These are phyloP conservation scores for Rehmannia glutinosa DNA, from an alignment of 257 asterid species.

Conservation along the genomic window DNA sequence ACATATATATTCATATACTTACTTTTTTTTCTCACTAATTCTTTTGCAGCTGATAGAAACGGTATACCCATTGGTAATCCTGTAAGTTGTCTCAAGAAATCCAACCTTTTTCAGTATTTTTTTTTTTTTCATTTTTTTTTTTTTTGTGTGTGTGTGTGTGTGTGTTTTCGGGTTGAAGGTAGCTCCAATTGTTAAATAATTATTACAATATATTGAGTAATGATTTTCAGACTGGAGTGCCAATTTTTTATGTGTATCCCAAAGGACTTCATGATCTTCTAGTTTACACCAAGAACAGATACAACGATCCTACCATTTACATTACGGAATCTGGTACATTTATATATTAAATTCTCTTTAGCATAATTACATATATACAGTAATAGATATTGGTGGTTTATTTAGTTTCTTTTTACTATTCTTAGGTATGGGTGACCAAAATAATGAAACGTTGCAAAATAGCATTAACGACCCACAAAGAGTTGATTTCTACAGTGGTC, in stretches of 20 bases:
- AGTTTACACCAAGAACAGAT: slow-evolving; percentile 30
- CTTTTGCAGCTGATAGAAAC: slow-evolving; percentile 28
- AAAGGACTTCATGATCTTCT: slow-evolving; percentile 41
- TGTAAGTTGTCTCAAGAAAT: slow-evolving; percentile 18
- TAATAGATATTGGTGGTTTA: too few relatives aligned
- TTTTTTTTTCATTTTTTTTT: too few relatives aligned
- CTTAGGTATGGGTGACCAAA: slow-evolving; percentile 22
- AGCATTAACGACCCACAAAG: slow-evolving; percentile 23
- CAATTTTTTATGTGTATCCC: slow-evolving; percentile 31
- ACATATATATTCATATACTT: too few relatives aligned
- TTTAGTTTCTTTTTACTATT: neutral
- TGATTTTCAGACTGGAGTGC: slow-evolving; percentile 39
- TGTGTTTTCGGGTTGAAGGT: too few relatives aligned
- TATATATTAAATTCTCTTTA: too few relatives aligned
- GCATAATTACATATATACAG: neutral
- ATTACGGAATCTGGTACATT: slow-evolving; percentile 37
- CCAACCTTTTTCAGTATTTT: too few relatives aligned
- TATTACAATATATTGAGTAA: too few relatives aligned
- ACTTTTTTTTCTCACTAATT: neutral
- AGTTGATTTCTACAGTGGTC: slow-evolving; percentile 29
- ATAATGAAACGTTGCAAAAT: neutral
- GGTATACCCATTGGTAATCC: slow-evolving; percentile 43
- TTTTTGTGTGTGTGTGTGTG: too few relatives aligned
- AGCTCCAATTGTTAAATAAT: too few relatives aligned
- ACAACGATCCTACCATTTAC: slow-evolving; percentile 31